phyloP scores from a whole-genome alignment of 129 eudicot genomes.

The Tanacetum coccineum region DNA sequence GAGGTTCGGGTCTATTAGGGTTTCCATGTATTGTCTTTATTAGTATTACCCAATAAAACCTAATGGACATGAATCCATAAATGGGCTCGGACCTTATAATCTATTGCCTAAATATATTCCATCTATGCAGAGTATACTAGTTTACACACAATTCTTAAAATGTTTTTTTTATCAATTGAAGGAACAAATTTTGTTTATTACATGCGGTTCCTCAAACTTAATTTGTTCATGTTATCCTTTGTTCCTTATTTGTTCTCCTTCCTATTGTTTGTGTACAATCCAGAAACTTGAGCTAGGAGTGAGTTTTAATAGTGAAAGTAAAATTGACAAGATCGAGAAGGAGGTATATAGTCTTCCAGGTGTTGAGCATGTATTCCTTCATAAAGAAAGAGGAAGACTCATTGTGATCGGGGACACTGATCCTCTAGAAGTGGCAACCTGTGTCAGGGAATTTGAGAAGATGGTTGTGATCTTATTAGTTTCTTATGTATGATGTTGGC shows the following conservation, averaged over 20 bases:
- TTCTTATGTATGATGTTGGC: too few relatives aligned
- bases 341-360: conserved; percentile 7
- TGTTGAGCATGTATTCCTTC: background rate
- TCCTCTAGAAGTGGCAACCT: conserved; percentile 16
- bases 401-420: conserved; percentile 3
- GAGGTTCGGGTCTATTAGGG: too few relatives aligned
- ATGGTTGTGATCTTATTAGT: conserved; percentile 2
- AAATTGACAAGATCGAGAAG: conserved; percentile 8
- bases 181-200: too few relatives aligned
- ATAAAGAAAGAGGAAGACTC: conserved; percentile 8
- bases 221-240: background rate
- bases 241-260: background rate
- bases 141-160: too few relatives aligned
- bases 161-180: too few relatives aligned
- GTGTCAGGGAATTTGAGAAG: background rate
- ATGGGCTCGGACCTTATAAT: too few relatives aligned
- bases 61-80: too few relatives aligned
- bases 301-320: conserved; percentile 6
- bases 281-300: background rate
- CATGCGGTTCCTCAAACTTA: background rate
- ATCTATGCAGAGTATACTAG: too few relatives aligned
- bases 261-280: background rate
- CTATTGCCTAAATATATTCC: too few relatives aligned
- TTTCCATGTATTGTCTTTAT: too few relatives aligned
- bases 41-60: too few relatives aligned